Conservation (phyloP, 345 rosid species). For the Dimocarpus longan region DNA sequence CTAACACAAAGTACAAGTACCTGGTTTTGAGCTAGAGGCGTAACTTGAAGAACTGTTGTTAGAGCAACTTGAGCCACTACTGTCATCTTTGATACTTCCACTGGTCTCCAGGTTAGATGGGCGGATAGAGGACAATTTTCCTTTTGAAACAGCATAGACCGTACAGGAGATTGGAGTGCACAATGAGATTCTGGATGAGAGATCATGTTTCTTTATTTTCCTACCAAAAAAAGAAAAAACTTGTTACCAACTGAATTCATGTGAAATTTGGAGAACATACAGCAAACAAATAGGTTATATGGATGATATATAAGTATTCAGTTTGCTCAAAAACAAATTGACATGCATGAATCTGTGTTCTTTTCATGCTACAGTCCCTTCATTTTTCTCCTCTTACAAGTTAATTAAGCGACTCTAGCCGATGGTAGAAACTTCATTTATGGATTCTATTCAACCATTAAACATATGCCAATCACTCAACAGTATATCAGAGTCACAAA, state of each 20-base stretch:
- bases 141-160: constrained; percentile 73
- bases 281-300: neutral
- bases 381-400: neutral
- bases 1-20: constrained; percentile 31
- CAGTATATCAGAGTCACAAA: neutral
- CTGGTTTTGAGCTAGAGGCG: constrained; percentile 46
- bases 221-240: constrained; percentile 30
- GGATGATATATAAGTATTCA: neutral
- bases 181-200: constrained; percentile 65
- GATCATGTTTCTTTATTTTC: constrained; percentile 51
- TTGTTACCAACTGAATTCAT: neutral
- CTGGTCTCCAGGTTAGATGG: constrained; percentile 65
- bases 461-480: neutral
- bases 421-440: neutral
- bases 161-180: constrained; percentile 72
- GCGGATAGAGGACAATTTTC: constrained; percentile 72
- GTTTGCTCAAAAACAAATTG: neutral
- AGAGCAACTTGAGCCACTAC: constrained; percentile 47
- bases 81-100: constrained; percentile 48
- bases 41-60: constrained; percentile 43
- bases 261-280: neutral
- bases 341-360: neutral
- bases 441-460: neutral
- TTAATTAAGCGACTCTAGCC: neutral
- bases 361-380: neutral